phyloP scores from a whole-genome alignment of 2,329 filamentous ascomycete genomes.

The Colletotrichum theobromicola region DNA sequence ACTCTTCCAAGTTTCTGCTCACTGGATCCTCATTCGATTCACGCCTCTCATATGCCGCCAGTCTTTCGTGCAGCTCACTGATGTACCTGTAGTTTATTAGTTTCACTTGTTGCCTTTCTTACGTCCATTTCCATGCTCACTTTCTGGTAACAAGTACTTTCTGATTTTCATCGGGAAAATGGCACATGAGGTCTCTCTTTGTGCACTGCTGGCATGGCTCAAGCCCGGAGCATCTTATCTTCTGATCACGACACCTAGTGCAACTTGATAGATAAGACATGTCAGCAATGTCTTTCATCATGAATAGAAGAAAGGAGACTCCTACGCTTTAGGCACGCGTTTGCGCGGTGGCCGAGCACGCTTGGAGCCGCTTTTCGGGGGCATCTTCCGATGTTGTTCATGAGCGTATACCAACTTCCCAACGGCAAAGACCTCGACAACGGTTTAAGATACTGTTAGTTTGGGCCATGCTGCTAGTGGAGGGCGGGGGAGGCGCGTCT shows the following conservation, averaged over 20 bases:
- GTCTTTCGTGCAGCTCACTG: not conserved
- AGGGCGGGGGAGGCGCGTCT: not conserved
- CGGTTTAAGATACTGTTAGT: not conserved
- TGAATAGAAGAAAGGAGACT: not conserved
- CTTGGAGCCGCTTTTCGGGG: not conserved
- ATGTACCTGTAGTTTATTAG: not conserved
- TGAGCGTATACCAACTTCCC: not conserved
- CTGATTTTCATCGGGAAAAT: not conserved
- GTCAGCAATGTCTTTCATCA: not conserved
- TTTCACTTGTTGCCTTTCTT: not conserved
- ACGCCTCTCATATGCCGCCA: not conserved
- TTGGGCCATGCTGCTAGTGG: not conserved
- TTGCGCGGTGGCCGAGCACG: not conserved
- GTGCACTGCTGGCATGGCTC: not conserved
- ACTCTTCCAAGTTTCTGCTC: not conserved
- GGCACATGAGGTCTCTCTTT: not conserved
- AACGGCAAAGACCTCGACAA: not conserved
- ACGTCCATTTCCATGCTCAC: not conserved
- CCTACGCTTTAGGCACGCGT: not conserved
- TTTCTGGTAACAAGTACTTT: not conserved
- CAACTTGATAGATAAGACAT: not conserved
- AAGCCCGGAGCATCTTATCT: not conserved
- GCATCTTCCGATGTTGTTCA: not conserved
- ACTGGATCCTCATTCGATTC: not conserved
- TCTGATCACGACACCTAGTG: not conserved